phyloP scores from a whole-genome alignment of 139 green algal genomes.

The Chlorella sp. region DNA sequence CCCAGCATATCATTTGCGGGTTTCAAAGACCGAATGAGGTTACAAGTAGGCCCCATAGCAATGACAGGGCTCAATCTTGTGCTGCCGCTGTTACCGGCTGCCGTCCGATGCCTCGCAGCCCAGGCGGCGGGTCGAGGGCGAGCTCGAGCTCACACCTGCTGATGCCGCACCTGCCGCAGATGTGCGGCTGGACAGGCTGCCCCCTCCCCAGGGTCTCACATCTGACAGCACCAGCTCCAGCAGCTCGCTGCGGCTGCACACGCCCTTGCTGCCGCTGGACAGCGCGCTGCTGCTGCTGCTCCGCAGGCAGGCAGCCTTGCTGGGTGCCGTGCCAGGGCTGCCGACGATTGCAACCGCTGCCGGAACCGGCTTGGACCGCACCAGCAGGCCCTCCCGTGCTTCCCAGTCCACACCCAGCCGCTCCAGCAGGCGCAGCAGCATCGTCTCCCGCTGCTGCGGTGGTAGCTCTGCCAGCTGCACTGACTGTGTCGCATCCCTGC shows the following conservation, averaged over 20 bases:
- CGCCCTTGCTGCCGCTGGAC: neutral
- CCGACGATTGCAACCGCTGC: neutral
- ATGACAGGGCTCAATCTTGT: no score
- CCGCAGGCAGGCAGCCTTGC: neutral
- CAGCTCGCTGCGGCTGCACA: neutral
- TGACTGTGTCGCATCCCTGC: neutral
- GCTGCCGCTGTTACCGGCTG: no score
- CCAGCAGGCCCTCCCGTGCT: neutral
- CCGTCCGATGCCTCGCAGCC: no score
- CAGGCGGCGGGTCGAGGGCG: no score
- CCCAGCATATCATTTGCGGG: no score
- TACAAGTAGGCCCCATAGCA: no score
- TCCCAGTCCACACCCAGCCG: conserved; percentile 3
- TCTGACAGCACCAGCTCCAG: neutral
- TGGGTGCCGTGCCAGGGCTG: neutral
- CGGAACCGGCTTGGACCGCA: neutral
- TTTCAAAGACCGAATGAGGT: no score
- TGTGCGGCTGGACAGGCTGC: neutral
- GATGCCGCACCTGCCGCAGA: no score
- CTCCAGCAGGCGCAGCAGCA: conserved; percentile 10
- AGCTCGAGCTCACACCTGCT: no score
- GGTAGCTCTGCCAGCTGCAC: conserved; percentile 2
- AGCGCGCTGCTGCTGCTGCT: neutral
- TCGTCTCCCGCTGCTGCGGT: neutral
- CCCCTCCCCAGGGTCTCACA: neutral